Percentiles rank a stretch among this genome's conserved stretches.
Conservation (phyloP, 2,329 filamentous ascomycete species). For the Graphiopsis chlorocephala region DNA sequence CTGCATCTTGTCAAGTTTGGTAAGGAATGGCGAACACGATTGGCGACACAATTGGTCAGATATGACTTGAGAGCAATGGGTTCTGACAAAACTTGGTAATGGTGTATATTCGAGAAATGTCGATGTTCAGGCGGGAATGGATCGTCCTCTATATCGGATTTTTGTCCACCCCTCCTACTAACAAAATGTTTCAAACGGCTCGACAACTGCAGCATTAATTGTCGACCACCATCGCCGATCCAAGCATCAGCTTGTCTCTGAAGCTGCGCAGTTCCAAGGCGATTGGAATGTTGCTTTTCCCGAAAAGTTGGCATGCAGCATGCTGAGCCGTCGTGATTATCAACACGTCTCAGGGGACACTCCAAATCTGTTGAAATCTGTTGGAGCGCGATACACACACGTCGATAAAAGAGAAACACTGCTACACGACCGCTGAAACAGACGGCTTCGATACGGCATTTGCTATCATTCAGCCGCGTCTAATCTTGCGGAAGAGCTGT, state of each 20-base stretch:
- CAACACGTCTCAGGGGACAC: background rate
- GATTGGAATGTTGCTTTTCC: constrained; percentile 1
- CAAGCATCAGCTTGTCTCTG: background rate
- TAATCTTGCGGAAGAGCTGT: background rate
- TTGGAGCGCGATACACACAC: background rate
- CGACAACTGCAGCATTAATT: background rate
- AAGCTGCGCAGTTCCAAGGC: background rate
- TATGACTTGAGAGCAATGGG: background rate
- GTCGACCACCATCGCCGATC: background rate
- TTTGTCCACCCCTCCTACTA: background rate
- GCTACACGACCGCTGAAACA: constrained; percentile 13
- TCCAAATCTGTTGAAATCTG: background rate
- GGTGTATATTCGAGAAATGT: background rate
- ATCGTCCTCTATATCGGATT: constrained; percentile 11
- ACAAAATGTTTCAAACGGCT: background rate
- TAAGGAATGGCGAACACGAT: background rate
- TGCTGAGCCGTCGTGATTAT: background rate
- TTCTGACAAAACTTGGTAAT: background rate
- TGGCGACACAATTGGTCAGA: background rate
- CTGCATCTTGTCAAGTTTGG: background rate
- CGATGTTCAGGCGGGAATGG: constrained; percentile 3
- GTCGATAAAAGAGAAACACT: background rate
- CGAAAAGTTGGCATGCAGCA: background rate
- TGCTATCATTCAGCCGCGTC: background rate
- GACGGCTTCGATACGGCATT: background rate